Evolutionary conservation across 768 basidiomycete species (phyloP).

Genomic region (Pleurotus pulmonarius): DNA sequence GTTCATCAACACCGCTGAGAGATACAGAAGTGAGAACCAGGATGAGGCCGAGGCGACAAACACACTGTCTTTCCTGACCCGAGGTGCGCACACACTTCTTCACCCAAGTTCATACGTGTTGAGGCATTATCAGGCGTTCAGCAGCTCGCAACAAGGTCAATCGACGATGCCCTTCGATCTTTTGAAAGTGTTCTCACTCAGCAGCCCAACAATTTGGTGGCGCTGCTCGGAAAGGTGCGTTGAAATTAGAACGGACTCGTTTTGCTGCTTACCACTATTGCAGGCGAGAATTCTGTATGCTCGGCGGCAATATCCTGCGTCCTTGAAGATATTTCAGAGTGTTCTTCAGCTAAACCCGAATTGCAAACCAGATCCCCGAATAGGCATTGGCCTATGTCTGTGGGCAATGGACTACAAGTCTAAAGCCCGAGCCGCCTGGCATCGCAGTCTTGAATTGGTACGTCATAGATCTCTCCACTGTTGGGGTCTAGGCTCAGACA

Average conservation of each 20-base stretch:
- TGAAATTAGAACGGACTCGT: not conserved
- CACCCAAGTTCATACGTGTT: not conserved
- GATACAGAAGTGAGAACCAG: constrained; percentile 49
- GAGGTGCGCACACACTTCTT: constrained; percentile 42
- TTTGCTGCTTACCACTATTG: constrained; percentile 7
- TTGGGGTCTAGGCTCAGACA: not conserved
- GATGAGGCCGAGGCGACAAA: constrained; percentile 47
- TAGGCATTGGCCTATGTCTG: constrained; percentile 92
- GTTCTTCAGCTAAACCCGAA: constrained; percentile 74
- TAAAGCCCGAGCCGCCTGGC: constrained; percentile 87
- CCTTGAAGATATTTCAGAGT: constrained; percentile 83
- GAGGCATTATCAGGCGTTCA: constrained; percentile 58
- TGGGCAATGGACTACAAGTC: constrained; percentile 85
- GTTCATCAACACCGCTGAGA: constrained; percentile 59
- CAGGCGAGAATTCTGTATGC: constrained; percentile 83
- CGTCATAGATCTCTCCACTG: constrained; percentile 22
- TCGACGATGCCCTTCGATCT: constrained; percentile 78
- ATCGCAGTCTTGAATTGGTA: constrained; percentile 82
- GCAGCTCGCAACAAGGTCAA: constrained; percentile 71
- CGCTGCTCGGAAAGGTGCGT: constrained; percentile 79
- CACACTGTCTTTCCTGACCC: constrained; percentile 58
- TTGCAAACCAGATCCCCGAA: constrained; percentile 88
- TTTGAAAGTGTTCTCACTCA: constrained; percentile 77
- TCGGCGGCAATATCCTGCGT: constrained; percentile 68
- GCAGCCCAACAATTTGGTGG: constrained; percentile 85